A percentile compares a stretch with the other conserved stretches of the same genome.
These are phyloP conservation scores for Cochlearia excelsa DNA, from an alignment of 345 rosid species.

Conservation along the genomic window DNA sequence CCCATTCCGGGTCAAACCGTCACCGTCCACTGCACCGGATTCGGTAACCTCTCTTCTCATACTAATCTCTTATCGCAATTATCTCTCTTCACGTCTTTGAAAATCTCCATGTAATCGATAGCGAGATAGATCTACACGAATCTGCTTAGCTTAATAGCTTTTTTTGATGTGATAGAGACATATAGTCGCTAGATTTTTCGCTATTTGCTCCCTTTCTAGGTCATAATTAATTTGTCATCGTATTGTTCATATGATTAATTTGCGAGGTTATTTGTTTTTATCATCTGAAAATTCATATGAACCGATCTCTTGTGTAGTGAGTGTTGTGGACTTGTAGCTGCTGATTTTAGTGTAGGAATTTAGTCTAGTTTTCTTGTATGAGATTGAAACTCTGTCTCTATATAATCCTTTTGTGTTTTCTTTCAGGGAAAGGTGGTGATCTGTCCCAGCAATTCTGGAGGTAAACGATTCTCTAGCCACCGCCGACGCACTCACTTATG, in stretches of 20 bases:
- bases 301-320: not conserved
- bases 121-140: slow-evolving; percentile 16
- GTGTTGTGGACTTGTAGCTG: not conserved
- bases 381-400: not conserved
- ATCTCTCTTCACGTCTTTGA: not conserved
- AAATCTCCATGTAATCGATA: not conserved
- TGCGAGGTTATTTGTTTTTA: not conserved
- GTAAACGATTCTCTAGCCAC: slow-evolving; percentile 38
- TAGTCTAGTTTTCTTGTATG: slow-evolving; percentile 1
- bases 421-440: slow-evolving; percentile 84
- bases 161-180: not conserved
- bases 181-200: not conserved
- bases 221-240: not conserved
- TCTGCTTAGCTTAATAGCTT: slow-evolving; percentile 3
- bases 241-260: not conserved
- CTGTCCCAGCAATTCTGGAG: slow-evolving; percentile 91
- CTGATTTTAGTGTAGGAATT: not conserved
- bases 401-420: not conserved
- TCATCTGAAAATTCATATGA: not conserved
- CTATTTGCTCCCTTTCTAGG: not conserved
- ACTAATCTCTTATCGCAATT: not conserved
- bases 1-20: slow-evolving; percentile 61
- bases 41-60: slow-evolving; percentile 37
- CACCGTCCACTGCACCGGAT: slow-evolving; percentile 75
- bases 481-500: not conserved